A percentile compares a stretch with the other conserved stretches of the same genome.
Conservation (phyloP, 495 filamentous ascomycete species). For the Daldinia loculata region DNA sequence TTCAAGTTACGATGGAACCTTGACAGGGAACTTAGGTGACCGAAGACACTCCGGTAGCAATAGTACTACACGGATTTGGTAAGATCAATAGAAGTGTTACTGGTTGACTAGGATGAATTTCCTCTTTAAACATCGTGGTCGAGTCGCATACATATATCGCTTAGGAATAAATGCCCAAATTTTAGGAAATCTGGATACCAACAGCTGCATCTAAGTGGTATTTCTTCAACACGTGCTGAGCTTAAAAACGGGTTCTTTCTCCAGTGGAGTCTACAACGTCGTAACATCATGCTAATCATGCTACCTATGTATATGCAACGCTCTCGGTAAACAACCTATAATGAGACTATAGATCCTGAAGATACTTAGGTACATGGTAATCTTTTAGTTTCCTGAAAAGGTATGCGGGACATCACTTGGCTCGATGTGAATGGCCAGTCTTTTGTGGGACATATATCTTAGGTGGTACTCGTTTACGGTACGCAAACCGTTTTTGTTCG, state of each 20-base stretch:
- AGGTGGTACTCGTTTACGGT: not conserved
- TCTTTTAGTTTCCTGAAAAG: not conserved
- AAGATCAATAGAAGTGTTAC: too few relatives aligned
- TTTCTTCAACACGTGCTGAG: not conserved
- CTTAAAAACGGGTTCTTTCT: not conserved
- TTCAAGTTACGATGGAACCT: not conserved
- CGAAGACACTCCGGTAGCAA: not conserved
- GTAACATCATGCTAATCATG: not conserved
- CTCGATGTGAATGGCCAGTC: not conserved
- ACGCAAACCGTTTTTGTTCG: not conserved
- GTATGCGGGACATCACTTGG: not conserved
- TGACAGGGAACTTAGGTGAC: not conserved
- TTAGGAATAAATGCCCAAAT: not conserved
- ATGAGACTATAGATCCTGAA: not conserved
- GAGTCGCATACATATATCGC: not conserved
- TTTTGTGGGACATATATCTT: not conserved
- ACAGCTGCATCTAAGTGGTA: not conserved
- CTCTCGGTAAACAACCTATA: not conserved
- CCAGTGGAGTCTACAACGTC: not conserved
- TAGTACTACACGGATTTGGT: too few relatives aligned
- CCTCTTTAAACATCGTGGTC: not conserved
- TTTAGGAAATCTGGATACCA: not conserved
- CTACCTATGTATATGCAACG: not conserved
- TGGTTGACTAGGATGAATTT: not conserved
- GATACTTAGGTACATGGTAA: not conserved